Evolutionary conservation across 345 rosid genomes (phyloP).

Genomic region (Psidium guajava): DNA sequence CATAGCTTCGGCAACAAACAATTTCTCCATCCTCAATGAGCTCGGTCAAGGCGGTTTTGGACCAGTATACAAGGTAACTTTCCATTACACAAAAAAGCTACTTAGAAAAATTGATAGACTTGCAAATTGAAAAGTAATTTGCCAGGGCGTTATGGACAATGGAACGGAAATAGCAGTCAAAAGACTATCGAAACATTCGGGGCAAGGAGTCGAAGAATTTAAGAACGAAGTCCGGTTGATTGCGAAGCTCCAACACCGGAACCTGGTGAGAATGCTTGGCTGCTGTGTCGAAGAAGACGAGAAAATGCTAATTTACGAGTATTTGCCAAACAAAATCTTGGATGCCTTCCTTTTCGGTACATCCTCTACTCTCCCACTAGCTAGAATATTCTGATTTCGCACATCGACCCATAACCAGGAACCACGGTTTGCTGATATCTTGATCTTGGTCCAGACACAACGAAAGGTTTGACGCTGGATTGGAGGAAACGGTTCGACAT

Average conservation of each 20-base stretch:
- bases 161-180: constrained; percentile 26
- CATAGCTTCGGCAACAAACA: constrained; percentile 14
- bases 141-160: constrained; percentile 18
- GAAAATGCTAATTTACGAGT: constrained; percentile 31
- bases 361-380: not conserved
- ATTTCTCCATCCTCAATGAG: constrained; percentile 13
- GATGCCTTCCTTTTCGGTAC: constrained; percentile 23
- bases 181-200: constrained; percentile 18
- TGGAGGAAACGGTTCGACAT: constrained; percentile 57
- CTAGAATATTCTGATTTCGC: not conserved
- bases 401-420: not conserved
- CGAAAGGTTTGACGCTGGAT: not conserved
- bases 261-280: constrained; percentile 20
- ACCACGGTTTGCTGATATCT: not conserved
- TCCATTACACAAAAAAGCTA: not conserved
- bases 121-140: not conserved
- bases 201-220: constrained; percentile 31
- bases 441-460: not conserved
- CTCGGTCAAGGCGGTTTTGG: constrained; percentile 36
- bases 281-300: constrained; percentile 24
- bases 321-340: constrained; percentile 28
- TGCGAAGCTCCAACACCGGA: constrained; percentile 24
- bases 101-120: not conserved
- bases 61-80: constrained; percentile 21
- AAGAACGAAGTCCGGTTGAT: constrained; percentile 26